Conservation (phyloP, 2,329 filamentous ascomycete genomes). For the Conoideocrella luteorostrata region DNA sequence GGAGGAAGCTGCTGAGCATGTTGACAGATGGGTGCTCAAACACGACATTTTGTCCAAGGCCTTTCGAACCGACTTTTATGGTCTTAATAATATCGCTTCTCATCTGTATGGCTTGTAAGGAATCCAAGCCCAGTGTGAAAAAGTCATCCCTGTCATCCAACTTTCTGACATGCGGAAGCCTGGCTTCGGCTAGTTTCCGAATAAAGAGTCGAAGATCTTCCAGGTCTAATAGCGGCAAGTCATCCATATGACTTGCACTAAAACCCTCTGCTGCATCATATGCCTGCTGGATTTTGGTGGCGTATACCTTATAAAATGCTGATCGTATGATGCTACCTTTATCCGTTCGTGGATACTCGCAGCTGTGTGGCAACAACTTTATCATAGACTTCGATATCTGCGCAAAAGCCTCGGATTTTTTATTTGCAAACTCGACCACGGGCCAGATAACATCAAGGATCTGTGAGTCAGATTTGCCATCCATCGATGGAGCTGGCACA, state of each 20-base stretch:
- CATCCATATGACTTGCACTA: too few species aligned
- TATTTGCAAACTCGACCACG: too few species aligned
- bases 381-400: too few species aligned
- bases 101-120: constrained; percentile 49
- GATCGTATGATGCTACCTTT: too few species aligned
- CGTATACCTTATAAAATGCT: too few species aligned
- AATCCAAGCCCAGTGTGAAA: constrained; percentile 52
- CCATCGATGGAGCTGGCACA: background rate
- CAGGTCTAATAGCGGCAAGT: too few species aligned
- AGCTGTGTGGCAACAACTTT: too few species aligned
- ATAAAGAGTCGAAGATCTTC: constrained; percentile 9
- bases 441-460: too few species aligned
- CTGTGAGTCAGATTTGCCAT: background rate
- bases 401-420: too few species aligned
- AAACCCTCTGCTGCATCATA: too few species aligned
- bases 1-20: constrained; percentile 11
- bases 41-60: constrained; percentile 48
- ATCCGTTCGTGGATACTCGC: too few species aligned
- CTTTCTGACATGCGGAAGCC: constrained; percentile 9
- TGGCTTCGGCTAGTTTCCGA: constrained; percentile 17
- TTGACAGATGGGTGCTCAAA: constrained; percentile 49
- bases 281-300: too few species aligned
- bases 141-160: constrained; percentile 41
- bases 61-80: constrained; percentile 39
- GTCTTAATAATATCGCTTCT: constrained; percentile 43